Percentiles rank a stretch among this genome's conserved stretches.
phyloP scores from a whole-genome alignment of 768 basidiomycete species.

The Boletus rubropictus region DNA sequence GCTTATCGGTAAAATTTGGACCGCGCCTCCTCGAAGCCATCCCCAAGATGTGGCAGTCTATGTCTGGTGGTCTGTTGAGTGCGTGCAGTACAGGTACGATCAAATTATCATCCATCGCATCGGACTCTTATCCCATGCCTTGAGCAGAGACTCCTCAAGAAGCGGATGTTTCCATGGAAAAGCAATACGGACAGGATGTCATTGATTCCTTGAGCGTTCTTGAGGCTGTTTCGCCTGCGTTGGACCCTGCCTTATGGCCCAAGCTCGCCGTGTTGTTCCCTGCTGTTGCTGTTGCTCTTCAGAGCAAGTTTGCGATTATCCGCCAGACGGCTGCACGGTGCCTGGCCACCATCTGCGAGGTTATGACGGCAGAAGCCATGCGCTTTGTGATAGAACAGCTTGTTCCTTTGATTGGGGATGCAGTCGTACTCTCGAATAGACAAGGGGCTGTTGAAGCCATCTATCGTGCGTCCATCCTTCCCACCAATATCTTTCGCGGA shows the following conservation, averaged over 20 bases:
- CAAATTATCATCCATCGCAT: not conserved
- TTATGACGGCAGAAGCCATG: constrained; percentile 85
- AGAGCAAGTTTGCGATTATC: constrained; percentile 83
- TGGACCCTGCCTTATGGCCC: constrained; percentile 65
- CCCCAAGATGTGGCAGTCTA: constrained; percentile 95
- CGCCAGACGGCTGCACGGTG: constrained; percentile 83
- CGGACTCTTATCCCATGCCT: not conserved
- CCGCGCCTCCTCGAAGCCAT: constrained; percentile 63
- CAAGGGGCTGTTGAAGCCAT: constrained; percentile 90
- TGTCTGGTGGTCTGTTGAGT: constrained; percentile 70
- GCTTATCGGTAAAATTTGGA: constrained; percentile 75
- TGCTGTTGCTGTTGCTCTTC: constrained; percentile 67
- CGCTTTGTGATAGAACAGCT: constrained; percentile 80
- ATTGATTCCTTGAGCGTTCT: constrained; percentile 91
- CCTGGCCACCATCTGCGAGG: constrained; percentile 81
- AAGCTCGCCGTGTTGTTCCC: constrained; percentile 73
- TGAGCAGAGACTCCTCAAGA: constrained; percentile 47
- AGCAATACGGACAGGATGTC: constrained; percentile 78
- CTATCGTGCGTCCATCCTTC: constrained; percentile 61
- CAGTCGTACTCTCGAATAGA: constrained; percentile 63
- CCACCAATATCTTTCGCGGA: not conserved
- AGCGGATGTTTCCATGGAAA: constrained; percentile 62
- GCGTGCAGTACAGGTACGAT: constrained; percentile 60
- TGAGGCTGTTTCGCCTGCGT: constrained; percentile 70
- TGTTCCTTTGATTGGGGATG: constrained; percentile 77